phyloP scores from a whole-genome alignment of 495 filamentous ascomycete species.

The Neurospora sp. region DNA sequence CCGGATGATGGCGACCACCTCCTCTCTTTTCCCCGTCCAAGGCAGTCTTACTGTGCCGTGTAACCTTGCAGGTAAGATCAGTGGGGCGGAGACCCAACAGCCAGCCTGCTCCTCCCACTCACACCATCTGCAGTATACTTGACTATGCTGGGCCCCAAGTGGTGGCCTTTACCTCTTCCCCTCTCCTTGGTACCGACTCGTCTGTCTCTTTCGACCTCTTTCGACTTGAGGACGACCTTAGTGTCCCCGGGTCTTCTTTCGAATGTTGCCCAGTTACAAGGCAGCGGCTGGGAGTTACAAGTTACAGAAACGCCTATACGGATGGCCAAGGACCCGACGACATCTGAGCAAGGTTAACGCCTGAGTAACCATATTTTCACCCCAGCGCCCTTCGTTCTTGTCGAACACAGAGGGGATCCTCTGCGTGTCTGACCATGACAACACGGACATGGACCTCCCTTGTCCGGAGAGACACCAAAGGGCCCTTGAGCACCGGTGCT shows the following conservation, averaged over 20 bases:
- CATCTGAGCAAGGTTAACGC: neutral
- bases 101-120: neutral
- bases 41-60: neutral
- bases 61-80: neutral
- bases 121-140: neutral
- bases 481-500: conserved; percentile 27
- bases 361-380: neutral
- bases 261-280: neutral
- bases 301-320: neutral
- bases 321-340: neutral
- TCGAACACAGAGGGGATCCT: neutral
- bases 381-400: neutral
- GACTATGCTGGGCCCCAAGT: neutral
- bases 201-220: neutral
- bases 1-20: neutral
- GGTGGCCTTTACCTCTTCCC: neutral
- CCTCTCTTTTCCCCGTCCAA: neutral
- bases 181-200: neutral
- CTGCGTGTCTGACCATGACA: neutral
- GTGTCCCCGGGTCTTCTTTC: neutral
- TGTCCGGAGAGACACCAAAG: neutral
- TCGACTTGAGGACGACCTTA: neutral
- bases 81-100: neutral
- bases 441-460: neutral
- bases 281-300: neutral